A percentile compares a stretch with the other conserved stretches of the same genome.
phyloP scores from a whole-genome alignment of 1,284 basidiomycete species.

The Anthracocystis panici-leucophaei region DNA sequence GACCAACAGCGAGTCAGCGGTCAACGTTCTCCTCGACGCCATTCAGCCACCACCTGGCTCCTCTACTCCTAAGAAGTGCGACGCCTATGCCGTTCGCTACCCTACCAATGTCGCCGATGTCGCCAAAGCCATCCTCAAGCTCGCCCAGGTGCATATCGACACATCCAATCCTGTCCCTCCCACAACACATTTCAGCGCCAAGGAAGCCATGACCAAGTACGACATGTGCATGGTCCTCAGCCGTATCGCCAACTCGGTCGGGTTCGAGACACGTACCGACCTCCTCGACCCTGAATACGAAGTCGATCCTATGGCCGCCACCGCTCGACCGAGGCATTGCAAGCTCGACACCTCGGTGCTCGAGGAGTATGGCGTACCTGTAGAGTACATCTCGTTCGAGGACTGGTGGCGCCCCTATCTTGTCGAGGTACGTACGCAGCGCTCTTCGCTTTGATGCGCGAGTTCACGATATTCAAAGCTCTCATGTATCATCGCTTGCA shows the following conservation, averaged over 20 bases:
- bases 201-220: conserved; percentile 72
- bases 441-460: conserved; percentile 2
- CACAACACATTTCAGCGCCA: conserved; percentile 72
- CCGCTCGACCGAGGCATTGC: conserved; percentile 63
- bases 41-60: conserved; percentile 41
- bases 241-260: conserved; percentile 57
- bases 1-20: conserved; percentile 63
- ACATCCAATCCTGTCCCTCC: conserved; percentile 36
- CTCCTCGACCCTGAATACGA: conserved; percentile 65
- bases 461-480: neutral
- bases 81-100: conserved; percentile 71
- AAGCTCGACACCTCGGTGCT: conserved; percentile 59
- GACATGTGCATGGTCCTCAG: conserved; percentile 70
- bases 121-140: conserved; percentile 70
- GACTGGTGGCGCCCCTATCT: conserved; percentile 64
- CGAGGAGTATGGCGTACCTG: conserved; percentile 54
- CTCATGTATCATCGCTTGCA: neutral
- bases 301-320: conserved; percentile 61
- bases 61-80: conserved; percentile 40
- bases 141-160: conserved; percentile 53
- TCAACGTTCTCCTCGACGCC: conserved; percentile 62
- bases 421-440: conserved; percentile 39
- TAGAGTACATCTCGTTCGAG: conserved; percentile 58
- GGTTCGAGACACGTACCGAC: conserved; percentile 45
- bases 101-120: conserved; percentile 73